A percentile compares a stretch with the other conserved stretches of the same genome.
Evolutionary conservation across 2,329 filamentous ascomycete genomes (phyloP).

Genomic region (Zalaria sp.): DNA sequence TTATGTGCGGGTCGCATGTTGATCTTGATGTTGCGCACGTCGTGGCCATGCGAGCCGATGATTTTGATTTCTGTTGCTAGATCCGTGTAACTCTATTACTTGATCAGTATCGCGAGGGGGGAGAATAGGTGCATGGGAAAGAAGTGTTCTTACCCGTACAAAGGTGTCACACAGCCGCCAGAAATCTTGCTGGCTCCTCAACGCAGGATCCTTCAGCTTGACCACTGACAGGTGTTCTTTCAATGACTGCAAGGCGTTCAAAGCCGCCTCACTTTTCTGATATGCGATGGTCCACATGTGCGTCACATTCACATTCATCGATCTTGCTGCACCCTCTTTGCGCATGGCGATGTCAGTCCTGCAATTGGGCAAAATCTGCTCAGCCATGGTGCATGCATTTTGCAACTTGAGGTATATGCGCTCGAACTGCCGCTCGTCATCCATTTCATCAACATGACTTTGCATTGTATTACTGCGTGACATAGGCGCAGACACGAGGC

Average conservation of each 20-base stretch:
- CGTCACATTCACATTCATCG: slow-evolving; percentile 24
- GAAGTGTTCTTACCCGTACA: slow-evolving; percentile 32
- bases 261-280: slow-evolving; percentile 53
- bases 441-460: slow-evolving; percentile 35
- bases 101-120: slow-evolving; percentile 12
- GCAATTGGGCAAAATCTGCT: slow-evolving; percentile 56
- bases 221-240: slow-evolving; percentile 61
- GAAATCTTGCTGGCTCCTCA: slow-evolving; percentile 50
- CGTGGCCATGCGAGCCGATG: slow-evolving; percentile 15
- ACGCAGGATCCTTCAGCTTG: slow-evolving; percentile 70
- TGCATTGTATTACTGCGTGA: slow-evolving; percentile 27
- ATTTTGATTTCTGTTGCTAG: slow-evolving; percentile 48
- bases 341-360: slow-evolving; percentile 51
- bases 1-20: slow-evolving; percentile 71
- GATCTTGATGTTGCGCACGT: slow-evolving; percentile 51
- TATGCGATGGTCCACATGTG: slow-evolving; percentile 59
- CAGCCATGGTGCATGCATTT: slow-evolving; percentile 57
- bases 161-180: slow-evolving; percentile 63
- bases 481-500: slow-evolving; percentile 25
- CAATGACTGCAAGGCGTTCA: slow-evolving; percentile 60
- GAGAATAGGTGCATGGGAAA: slow-evolving; percentile 1
- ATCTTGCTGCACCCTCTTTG: slow-evolving; percentile 42
- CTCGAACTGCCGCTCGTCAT: slow-evolving; percentile 73
- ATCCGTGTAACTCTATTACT: slow-evolving; percentile 48
- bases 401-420: slow-evolving; percentile 66